phyloP scores from a whole-genome alignment of 2,329 filamentous ascomycete species.

The Clonostachys chloroleuca region DNA sequence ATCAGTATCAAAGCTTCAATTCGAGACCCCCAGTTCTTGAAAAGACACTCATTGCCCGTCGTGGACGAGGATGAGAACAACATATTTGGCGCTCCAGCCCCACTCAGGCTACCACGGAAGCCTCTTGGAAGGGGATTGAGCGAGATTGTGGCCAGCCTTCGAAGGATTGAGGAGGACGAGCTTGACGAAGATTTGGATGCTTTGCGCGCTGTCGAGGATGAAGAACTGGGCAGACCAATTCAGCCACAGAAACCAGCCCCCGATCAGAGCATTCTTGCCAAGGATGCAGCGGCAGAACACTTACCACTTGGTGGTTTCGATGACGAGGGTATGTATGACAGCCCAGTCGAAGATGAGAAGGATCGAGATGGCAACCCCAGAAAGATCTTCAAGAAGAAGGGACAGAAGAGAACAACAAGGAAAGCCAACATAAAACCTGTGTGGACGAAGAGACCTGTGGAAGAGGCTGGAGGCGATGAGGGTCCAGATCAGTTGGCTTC shows the following conservation, averaged over 20 bases:
- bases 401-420: constrained; percentile 73
- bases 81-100: constrained; percentile 38
- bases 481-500: constrained; percentile 3
- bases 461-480: constrained; percentile 27
- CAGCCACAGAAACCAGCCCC: constrained; percentile 10
- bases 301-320: constrained; percentile 58
- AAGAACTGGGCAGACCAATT: constrained; percentile 18
- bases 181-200: constrained; percentile 72
- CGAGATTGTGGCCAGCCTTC: constrained; percentile 66
- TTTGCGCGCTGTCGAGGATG: constrained; percentile 64
- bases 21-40: constrained; percentile 69
- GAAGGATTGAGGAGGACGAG: constrained; percentile 64
- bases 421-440: constrained; percentile 59
- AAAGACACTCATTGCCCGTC: constrained; percentile 36
- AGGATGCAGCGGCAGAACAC: constrained; percentile 36
- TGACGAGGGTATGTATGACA: constrained; percentile 56
- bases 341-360: constrained; percentile 43
- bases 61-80: constrained; percentile 50
- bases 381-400: constrained; percentile 75
- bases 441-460: constrained; percentile 38
- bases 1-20: constrained; percentile 50
- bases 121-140: constrained; percentile 67
- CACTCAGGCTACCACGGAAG: constrained; percentile 50
- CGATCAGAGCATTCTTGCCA: constrained; percentile 29
- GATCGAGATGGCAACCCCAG: constrained; percentile 55